A percentile compares a stretch with the other conserved stretches of the same genome.
These are phyloP conservation scores for Austroboletus novae-zelandiae DNA, from an alignment of 1,284 basidiomycete species.

Conservation along the genomic window DNA sequence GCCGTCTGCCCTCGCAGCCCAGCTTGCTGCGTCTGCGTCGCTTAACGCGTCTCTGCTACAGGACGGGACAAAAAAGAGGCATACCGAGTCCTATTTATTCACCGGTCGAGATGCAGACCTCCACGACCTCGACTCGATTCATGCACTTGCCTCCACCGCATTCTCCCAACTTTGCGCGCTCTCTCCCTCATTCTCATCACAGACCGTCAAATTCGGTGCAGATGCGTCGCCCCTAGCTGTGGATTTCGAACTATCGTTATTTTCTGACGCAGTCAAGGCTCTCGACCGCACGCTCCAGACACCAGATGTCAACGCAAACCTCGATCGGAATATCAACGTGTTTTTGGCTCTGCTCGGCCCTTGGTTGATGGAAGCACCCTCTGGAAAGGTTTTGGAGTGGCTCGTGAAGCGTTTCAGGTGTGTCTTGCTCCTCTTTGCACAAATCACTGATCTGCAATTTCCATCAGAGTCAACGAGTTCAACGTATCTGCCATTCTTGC, in stretches of 20 bases:
- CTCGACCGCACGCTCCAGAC: constrained; percentile 83
- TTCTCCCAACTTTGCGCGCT: constrained; percentile 74
- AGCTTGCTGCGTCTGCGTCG: constrained; percentile 80
- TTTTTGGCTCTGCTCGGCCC: constrained; percentile 77
- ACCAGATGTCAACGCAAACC: constrained; percentile 57
- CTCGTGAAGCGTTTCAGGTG: constrained; percentile 90
- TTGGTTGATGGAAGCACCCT: constrained; percentile 79
- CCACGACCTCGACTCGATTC: constrained; percentile 86
- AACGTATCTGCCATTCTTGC: constrained; percentile 80
- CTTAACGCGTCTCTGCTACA: constrained; percentile 77
- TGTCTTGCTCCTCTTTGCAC: constrained; percentile 17
- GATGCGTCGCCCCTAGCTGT: constrained; percentile 30
- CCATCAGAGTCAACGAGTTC: constrained; percentile 85
- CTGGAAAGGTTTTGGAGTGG: constrained; percentile 94
- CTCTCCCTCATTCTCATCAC: constrained; percentile 48
- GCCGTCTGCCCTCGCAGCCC: constrained; percentile 79
- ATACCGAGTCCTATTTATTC: constrained; percentile 82
- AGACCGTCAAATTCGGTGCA: constrained; percentile 5
- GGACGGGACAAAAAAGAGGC: constrained; percentile 59
- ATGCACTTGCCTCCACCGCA: constrained; percentile 81
- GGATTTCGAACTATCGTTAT: constrained; percentile 74
- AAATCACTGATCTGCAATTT: background rate
- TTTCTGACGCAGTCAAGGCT: constrained; percentile 76
- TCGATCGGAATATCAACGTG: constrained; percentile 60
- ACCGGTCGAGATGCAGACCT: constrained; percentile 74